Evolutionary conservation across 2,329 filamentous ascomycete genomes (phyloP), one percentile per base, ranked within the genome.

Genomic region (Diaporthe humulicola): DNA sequence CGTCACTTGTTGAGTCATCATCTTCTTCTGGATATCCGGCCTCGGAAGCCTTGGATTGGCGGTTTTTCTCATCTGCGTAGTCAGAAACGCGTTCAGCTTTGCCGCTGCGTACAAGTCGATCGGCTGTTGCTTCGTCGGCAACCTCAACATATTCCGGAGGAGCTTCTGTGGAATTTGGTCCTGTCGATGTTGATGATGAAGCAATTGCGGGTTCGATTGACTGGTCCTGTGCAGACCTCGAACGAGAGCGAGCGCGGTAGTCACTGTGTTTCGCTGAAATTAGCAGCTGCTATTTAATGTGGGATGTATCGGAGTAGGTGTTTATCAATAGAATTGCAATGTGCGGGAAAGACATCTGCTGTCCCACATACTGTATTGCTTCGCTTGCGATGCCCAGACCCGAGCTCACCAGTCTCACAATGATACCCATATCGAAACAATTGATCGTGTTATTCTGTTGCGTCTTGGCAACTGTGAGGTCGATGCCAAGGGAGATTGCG

Each of bases 331-430:
- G 40, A 25, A n/a, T 25, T 7, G 14, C 2, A 38, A 38, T 9
- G n/a, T 50, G 22, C 9, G 9, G 19, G 9, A 50, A 10, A n/a
- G 22, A n/a, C 22, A 8, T 48, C n/a, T 40, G 36, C 14, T 40
- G 28, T 33, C n/a, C 40, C 17, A 66, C 61, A 25, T 50, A 66
- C 42, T 78, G 77, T 22, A 78, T 76, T n/a, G 78, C 77, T 60
- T 79, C 78, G 9, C 77, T 75, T 14, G 77, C 77, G 40, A 79
- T 54, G 22, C 77, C 77, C 30, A 79, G 69, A 64, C 77, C 74
- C 9, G 60, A 61, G 19, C 78, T 74, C 10, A 71, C 33, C n/a
- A 75, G 22, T 10, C 48, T 66, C n/a, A 73, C 70, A n/a, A 75
- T 70, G 17, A 73, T 73, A 12, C 61, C 61, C 64, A 75, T 75